Evolutionary conservation across 495 filamentous ascomycete species (phyloP), one percentile per base, ranked within the genome.

Genomic region (Lophiotrema nucula): DNA sequence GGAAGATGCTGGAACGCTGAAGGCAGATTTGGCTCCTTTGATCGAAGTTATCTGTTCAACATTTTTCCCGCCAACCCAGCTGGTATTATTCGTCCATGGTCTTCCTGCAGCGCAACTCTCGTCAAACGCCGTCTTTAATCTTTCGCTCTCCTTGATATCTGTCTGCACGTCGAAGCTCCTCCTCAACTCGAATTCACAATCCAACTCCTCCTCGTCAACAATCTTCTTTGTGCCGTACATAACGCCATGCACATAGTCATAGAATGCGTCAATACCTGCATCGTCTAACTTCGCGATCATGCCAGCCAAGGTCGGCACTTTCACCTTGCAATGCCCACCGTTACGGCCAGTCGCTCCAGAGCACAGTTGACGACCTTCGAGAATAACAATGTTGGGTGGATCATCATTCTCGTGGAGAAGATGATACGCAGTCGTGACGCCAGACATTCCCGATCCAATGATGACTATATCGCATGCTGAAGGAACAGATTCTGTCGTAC

Each of bases 391-490:
- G 12, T 52, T 57, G 10, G 56, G 56, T 12, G 41, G 21, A 8
- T 24, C 10, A 4, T 21, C 21, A 24, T 42, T 44, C n/a, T 44
- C 41, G 3, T 51, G 66, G 3, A 88, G 71, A 0, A 89, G 68
- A 13, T 80, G 76, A 69, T 78, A 84, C 5, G 85, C 82, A 2
- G 84, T 71, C 0, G 78, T 73, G 0, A 84, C 75, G 15, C 87
- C 85, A 0, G 83, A 84, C 54, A 89, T 88, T 2, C 87, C 87
- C 31, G 81, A 85, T 24, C 87, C 87, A 47, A 90, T 82, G 39
- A 90, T 80, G n/a, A 85, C 76, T 27, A 77, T 76, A 56, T 88
- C 80, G 41, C 75, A 79, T 5, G 72, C 69, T 0, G 53, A 26
- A 6, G 80, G 84, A 12, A 87, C 72, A 4, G 59, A 60, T 18